Conservation (phyloP, 805 yeast species). For the Saccharomyces kudriavzevii region DNA sequence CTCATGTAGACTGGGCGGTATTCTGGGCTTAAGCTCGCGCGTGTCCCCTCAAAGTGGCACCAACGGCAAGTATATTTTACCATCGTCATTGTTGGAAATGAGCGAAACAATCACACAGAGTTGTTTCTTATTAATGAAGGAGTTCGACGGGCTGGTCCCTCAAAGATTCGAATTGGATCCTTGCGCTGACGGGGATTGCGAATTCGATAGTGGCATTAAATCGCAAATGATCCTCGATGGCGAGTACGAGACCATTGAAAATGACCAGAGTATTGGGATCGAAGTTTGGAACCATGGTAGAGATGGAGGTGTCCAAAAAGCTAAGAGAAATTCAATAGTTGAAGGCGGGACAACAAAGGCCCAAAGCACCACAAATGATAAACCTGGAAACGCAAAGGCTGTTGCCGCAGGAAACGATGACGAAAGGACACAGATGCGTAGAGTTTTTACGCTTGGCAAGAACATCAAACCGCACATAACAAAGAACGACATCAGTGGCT, state of each 20-base stretch:
- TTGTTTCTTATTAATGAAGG: constrained; percentile 38
- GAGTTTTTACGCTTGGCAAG: constrained; percentile 5
- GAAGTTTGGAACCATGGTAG: not conserved
- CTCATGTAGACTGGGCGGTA: constrained; percentile 48
- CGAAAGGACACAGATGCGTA: constrained; percentile 1
- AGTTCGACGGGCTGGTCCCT: constrained; percentile 29
- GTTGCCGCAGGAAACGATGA: not conserved
- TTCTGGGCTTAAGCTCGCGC: constrained; percentile 41
- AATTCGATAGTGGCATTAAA: constrained; percentile 15
- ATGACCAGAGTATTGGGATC: constrained; percentile 1
- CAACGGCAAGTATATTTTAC: constrained; percentile 25
- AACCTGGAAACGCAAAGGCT: not conserved
- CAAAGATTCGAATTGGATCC: constrained; percentile 26
- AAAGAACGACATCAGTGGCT: constrained; percentile 5
- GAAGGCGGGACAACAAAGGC: not conserved
- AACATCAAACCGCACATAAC: constrained; percentile 3
- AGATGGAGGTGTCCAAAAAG: not conserved
- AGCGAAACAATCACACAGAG: constrained; percentile 42
- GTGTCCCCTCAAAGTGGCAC: constrained; percentile 22
- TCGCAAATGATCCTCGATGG: constrained; percentile 17
- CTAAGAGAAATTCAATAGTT: not conserved
- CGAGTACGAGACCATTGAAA: constrained; percentile 8
- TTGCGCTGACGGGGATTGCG: constrained; percentile 9
- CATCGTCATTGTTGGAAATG: constrained; percentile 18
- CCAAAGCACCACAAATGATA: constrained; percentile 3